Base-by-base conservation (phyloP, 2,329 filamentous ascomycete genomes). In the Fusarium beomiforme region DNA sequence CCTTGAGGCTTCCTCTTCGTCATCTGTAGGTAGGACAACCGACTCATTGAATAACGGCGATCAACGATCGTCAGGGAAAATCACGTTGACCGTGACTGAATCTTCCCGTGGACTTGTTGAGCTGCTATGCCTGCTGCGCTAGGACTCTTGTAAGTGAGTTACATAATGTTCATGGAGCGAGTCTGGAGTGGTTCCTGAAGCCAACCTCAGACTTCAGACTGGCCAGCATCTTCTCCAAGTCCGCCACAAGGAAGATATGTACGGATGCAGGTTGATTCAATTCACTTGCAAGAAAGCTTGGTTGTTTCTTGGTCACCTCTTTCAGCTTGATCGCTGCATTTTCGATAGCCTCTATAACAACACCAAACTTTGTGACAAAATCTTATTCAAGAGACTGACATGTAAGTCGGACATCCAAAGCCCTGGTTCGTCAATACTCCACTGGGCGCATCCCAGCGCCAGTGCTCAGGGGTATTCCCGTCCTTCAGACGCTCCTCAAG, bases 391-490 rank as follows among this genome's bases (percentile, higher is more conserved):
- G 24, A 57, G 54, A 64, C 74, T 75, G 68, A 64, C 68, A 70
- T 73, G 58, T 69, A 64, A 67, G 63, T 62, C 57, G 44, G 31
- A 68, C 43, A 47, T 63, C 63, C 37, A 54, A 47, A 33, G 41
- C 63, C 72, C 72, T 63, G 55, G 65, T 58, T 61, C 46, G 63
- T 62, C 49, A 23, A 37, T 60, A 33, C 67, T 70, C 75, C 74
- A 76, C 75, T 64, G 67, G 71, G 70, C 73, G 73, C 71, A 76
- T 75, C 74, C 55, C 73, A 74, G 64, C 74, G 74, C 74, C 73
- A 75, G 60, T 72, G 44, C 64, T 59, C 73, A 75, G 71, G 65
- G 74, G 71, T 72, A 66, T 59, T 70, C 66, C 74, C 74, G 68
- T 69, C 62, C 65, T 58, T 61, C 63, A 68, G 49, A 57, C 57